Percentiles rank a stretch among this genome's conserved stretches.
phyloP scores from a whole-genome alignment of 2,329 filamentous ascomycete genomes.

The Nemania serpens region DNA sequence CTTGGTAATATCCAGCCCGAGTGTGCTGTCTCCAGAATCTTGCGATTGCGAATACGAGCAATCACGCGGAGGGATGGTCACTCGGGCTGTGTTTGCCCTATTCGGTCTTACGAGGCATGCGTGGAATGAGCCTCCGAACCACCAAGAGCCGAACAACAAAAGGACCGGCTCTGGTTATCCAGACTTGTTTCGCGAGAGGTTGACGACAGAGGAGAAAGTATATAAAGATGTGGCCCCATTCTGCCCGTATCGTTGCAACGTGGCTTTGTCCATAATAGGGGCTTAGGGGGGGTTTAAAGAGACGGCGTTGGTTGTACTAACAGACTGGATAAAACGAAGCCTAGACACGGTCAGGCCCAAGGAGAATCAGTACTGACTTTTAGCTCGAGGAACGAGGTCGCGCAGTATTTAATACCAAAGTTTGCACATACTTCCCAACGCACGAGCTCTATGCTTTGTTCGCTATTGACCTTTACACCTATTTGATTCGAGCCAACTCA shows the following conservation, averaged over 20 bases:
- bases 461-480: background rate
- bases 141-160: background rate
- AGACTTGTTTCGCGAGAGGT: background rate
- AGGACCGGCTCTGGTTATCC: background rate
- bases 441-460: background rate
- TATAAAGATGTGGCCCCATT: background rate
- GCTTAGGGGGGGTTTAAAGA: background rate
- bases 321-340: background rate
- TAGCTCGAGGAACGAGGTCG: background rate
- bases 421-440: too few species aligned
- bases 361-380: background rate
- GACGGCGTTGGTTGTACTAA: background rate
- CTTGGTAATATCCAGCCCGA: conserved; percentile 5
- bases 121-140: background rate
- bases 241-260: background rate
- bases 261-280: background rate
- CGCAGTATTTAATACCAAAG: background rate
- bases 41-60: conserved; percentile 1
- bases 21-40: background rate
- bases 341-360: background rate
- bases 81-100: background rate
- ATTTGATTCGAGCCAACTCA: too few species aligned
- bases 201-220: background rate
- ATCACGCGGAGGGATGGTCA: conserved; percentile 7
- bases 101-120: background rate